These are phyloP conservation scores for Chenopodium quinoa DNA, from an alignment of 148 eudicot species.

Conservation along the genomic window DNA sequence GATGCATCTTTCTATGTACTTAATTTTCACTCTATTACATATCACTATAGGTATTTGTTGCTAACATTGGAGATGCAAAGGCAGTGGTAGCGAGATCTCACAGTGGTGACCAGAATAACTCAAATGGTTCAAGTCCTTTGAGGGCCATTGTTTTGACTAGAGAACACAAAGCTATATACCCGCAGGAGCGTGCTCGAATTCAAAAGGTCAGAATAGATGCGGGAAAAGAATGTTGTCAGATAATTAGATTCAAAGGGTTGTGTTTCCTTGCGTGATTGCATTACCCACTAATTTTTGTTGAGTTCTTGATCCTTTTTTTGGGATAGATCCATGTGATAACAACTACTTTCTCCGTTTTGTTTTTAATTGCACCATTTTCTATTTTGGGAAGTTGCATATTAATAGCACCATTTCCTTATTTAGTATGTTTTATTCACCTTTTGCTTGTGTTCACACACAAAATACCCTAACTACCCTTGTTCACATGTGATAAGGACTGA, in stretches of 20 bases:
- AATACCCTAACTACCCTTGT: no score
- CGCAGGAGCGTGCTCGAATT: constrained; percentile 78
- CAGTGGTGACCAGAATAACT: constrained; percentile 35
- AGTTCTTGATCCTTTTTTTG: neutral
- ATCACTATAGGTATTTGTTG: constrained; percentile 63
- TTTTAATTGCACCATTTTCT: no score
- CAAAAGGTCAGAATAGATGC: constrained; percentile 51
- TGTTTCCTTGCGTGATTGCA: neutral
- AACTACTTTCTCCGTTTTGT: no score
- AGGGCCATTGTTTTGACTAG: constrained; percentile 88
- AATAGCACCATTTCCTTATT: no score
- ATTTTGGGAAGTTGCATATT: no score
- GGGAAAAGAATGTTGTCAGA: neutral
- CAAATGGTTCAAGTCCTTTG: constrained; percentile 33
- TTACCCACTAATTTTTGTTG: neutral
- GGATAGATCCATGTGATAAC: neutral
- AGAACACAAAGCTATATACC: constrained; percentile 92
- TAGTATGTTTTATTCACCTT: no score
- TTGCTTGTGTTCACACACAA: no score
- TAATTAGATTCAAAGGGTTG: neutral
- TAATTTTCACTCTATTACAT: neutral
- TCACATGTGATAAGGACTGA: no score
- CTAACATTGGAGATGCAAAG: constrained; percentile 93
- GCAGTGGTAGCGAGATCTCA: constrained; percentile 75
- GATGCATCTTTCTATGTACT: neutral